Evolutionary conservation across 169 alveolate genomes (phyloP), one percentile per base, ranked within the genome.

Genomic region (Theileria orientalis): DNA sequence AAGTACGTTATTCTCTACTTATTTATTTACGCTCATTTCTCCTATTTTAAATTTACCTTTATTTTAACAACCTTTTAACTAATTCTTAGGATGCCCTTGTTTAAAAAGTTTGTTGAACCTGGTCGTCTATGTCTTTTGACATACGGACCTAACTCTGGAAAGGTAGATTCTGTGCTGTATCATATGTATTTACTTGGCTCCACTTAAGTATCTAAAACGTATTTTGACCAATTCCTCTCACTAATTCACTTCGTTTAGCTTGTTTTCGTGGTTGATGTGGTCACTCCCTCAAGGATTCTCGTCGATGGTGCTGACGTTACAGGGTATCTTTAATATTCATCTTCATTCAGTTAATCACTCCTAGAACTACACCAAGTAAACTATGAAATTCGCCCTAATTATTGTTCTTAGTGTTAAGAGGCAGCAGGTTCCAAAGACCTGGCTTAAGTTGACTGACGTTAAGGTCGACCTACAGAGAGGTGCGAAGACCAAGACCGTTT

Each of bases 81-180:
- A 62, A 44, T n/a, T n/a, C n/a, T 19, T 59, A 83, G 69, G 51
- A 83, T 80, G 75, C 90, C 94, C 73, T 86, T 94, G 69, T 94
- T 94, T 76, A 94, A 69, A 72, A 91, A 95, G 84, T 94, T 93
- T 78, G 95, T 92, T 52, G 97, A 94, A 83, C 96, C 97, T 41
- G 98, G 97, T 61, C 94, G 98, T 73, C 92, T 94, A 69, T 90
- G 95, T 87, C 90, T 94, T 49, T 83, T 94, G 71, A 94, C 94
- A 59, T 94, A 92, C 80, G 97, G 98, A 40, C 97, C 98, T 23
- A 94, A 94, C 57, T 91, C 95, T 29, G 98, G 98, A 73, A 94
- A 94, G 95, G 94, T 93, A 47, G n/a, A 84, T 32, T 59, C 23
- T 54, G 13, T 64, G 9, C 71, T 8, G 21, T 33, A 35, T 33